A percentile compares a stretch with the other conserved stretches of the same genome.
phyloP scores from a whole-genome alignment of 345 rosid species.

The Mallotus nudiflorus region DNA sequence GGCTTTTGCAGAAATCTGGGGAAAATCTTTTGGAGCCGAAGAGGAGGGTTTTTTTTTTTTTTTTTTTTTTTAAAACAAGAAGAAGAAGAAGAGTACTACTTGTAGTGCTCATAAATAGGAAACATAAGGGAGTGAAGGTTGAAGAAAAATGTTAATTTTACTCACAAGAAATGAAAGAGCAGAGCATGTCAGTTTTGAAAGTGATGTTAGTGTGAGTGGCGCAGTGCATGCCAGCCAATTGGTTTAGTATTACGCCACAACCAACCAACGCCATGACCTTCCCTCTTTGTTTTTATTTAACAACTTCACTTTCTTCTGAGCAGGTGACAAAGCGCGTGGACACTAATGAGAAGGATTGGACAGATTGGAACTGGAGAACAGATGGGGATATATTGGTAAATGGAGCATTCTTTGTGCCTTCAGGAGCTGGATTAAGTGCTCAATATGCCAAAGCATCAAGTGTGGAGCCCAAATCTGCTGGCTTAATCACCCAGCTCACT shows the following conservation, averaged over 20 bases:
- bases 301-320: too few species aligned
- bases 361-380: constrained; percentile 92
- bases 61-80: too few species aligned
- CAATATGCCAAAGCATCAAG: constrained; percentile 78
- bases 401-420: constrained; percentile 94
- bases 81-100: too few species aligned
- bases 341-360: constrained; percentile 62
- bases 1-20: too few species aligned
- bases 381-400: constrained; percentile 87
- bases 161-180: not conserved
- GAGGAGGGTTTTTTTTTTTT: too few species aligned
- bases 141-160: not conserved
- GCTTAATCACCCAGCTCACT: constrained; percentile 61
- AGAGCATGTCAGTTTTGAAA: not conserved
- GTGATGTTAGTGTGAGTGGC: not conserved
- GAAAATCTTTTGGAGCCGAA: too few species aligned
- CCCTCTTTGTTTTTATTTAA: too few species aligned
- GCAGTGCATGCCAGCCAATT: constrained; percentile 18
- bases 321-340: constrained; percentile 98
- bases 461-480: constrained; percentile 71
- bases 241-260: too few species aligned
- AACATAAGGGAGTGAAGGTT: not conserved
- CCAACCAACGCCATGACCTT: too few species aligned
- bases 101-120: too few species aligned
- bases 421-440: constrained; percentile 63